These are phyloP conservation scores for Beauveria brongniartii DNA, from an alignment of 2,329 filamentous ascomycete species.

Conservation along the genomic window DNA sequence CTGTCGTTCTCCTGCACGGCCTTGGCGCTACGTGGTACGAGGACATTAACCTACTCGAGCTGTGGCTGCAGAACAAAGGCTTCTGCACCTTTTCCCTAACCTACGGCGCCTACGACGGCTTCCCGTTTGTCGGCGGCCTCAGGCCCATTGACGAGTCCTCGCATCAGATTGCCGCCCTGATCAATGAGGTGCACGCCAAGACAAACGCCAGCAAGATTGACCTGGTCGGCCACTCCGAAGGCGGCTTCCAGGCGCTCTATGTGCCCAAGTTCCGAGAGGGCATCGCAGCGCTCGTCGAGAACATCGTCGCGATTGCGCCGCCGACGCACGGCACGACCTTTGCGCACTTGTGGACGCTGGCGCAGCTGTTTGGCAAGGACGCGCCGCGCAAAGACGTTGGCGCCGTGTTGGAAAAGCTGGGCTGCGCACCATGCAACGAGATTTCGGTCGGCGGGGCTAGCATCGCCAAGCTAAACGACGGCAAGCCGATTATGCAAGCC, in stretches of 20 bases:
- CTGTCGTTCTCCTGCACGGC: conserved; percentile 18
- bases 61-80: conserved; percentile 12
- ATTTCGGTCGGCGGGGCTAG: conserved; percentile 11
- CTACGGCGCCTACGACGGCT: conserved; percentile 14
- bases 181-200: conserved; percentile 12
- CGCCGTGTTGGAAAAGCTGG: conserved; percentile 10
- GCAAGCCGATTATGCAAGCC: conserved; percentile 11
- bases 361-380: not conserved
- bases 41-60: conserved; percentile 15
- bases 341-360: conserved; percentile 13
- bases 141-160: conserved; percentile 15
- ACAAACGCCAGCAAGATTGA: conserved; percentile 17
- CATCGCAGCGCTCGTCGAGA: conserved; percentile 12
- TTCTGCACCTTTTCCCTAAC: conserved; percentile 18
- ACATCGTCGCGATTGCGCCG: conserved; percentile 15
- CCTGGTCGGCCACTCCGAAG: conserved; percentile 18
- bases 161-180: conserved; percentile 14
- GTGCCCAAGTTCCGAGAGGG: conserved; percentile 14
- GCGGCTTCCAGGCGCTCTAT: conserved; percentile 17
- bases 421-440: conserved; percentile 15
- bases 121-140: conserved; percentile 17
- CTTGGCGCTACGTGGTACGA: conserved; percentile 15
- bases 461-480: conserved; percentile 13
- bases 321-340: conserved; percentile 19
- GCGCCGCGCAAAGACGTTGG: not conserved